Evolutionary conservation across 495 filamentous ascomycete genomes (phyloP), one percentile per base, ranked within the genome.

Genomic region (Penicillium bovifimosum): DNA sequence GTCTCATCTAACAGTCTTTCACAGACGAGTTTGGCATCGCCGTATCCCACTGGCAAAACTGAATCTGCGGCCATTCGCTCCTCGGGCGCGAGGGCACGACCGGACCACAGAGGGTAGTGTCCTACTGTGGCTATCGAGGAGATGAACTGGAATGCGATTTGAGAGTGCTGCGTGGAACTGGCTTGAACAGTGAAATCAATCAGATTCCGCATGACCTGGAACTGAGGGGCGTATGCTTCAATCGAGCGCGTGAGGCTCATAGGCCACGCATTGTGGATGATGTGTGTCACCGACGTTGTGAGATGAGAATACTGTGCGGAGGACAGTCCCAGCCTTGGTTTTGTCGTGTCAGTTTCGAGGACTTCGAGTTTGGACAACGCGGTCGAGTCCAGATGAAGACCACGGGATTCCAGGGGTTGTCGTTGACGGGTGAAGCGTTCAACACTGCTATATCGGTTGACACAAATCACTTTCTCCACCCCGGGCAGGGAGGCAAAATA

Each of bases 81-180:
- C 42, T 10, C 53, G 55, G 61, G 46, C 0, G 79, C 70, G 2
- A 47, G 9, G 1, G 35, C 43, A 6, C 57, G 47, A 1, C 68
- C 67, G 5, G 27, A 64, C 36, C 46, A 31, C 1, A 72, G 45
- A 0, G 70, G 68, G 36, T 77, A 72, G 24, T 71, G 53, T 0
- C 78, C 77, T 2, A 83, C 76, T 0, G 65, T 62, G 2, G 65
- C 69, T 40, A 83, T 77, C 0, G 80, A 83, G 0, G 80, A 85
- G 2, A 83, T 63, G 20, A 85, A 66, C 38, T 70, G 69, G 41
- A 53, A 61, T 1, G 44, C 24, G 20, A 57, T 8, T 11, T 47
- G 42, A 9, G 9, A 44, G 6, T 60, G 62, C 1, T 32, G 28
- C 3, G 39, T 26, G 0, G 70, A 59, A 5, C 66, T 65, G 0